Base-by-base conservation (phyloP, 2,329 filamentous ascomycete genomes). In the Madurella mycetomatis region DNA sequence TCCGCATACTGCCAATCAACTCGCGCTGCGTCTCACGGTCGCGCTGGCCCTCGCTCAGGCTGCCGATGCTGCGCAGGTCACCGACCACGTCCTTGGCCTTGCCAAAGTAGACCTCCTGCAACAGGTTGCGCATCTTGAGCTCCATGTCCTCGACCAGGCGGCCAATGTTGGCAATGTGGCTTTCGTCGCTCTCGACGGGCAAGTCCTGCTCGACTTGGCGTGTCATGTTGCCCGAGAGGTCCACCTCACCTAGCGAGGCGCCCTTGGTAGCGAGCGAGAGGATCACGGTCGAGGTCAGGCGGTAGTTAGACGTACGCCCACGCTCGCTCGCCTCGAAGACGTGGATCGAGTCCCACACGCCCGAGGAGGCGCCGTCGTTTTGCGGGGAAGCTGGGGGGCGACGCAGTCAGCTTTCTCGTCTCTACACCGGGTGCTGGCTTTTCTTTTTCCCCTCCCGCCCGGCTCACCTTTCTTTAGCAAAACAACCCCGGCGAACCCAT, bases 71-170 rank as follows among this genome's bases (percentile, higher is more conserved):
- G 70, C 94, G 82, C 72, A 99, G 74, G 71, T 99, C 92, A 52
- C 92, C 94, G 3, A 99, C 92, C 2, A 99, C 91, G 73, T 99
- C 94, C 81, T 95, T 96, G 52, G 94, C 92, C 79, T 99, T 99
- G 69, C 94, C 94, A 74, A 99, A 99, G 76, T 99, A 99, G 47
- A 99, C 94, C 74, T 99, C 94, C 78, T 99, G 92, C 70, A 99
- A 77, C 72, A 97, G 73, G 73, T 99, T 99, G 62, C 94, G 84
- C 94, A 99, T 97, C 81, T 96, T 96, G 70, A 96, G 84, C 76
- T 99, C 94, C 94, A 99, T 97, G 72, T 99, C 94, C 78, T 99
- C 94, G 49, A 99, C 92, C 68, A 99, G 80, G 60, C 86, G 82
- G 54, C 94, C 94, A 57, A 97, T 90, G 73, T 99, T 99, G 65